These are phyloP conservation scores for Chalciporus chontae DNA, from an alignment of 768 basidiomycete genomes.

Conservation along the genomic window DNA sequence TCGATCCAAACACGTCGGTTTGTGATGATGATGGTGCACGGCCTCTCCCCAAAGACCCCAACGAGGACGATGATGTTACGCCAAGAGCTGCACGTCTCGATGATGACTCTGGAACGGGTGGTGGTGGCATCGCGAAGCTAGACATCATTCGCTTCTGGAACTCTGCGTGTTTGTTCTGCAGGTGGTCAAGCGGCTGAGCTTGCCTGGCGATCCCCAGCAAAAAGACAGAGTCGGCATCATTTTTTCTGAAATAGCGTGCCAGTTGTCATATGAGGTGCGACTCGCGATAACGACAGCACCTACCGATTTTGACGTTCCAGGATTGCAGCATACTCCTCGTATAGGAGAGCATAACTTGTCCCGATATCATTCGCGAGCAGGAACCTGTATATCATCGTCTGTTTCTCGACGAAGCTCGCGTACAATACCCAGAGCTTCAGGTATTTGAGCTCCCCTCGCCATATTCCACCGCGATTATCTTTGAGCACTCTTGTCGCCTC, in stretches of 20 bases:
- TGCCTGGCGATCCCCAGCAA: constrained; percentile 83
- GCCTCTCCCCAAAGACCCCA: constrained; percentile 21
- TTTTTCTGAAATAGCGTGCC: constrained; percentile 49
- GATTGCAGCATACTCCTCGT: constrained; percentile 88
- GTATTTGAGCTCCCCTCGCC: constrained; percentile 80
- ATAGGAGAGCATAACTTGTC: constrained; percentile 71
- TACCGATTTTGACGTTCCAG: constrained; percentile 83
- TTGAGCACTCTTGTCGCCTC: constrained; percentile 86
- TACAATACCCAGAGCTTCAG: constrained; percentile 94
- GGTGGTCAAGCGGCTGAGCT: constrained; percentile 75
- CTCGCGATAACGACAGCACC: constrained; percentile 29
- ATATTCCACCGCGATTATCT: constrained; percentile 67
- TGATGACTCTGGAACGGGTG: constrained; percentile 34
- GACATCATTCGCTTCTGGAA: constrained; percentile 93
- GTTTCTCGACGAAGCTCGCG: constrained; percentile 87
- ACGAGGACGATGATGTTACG: constrained; percentile 36
- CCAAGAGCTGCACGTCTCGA: constrained; percentile 45
- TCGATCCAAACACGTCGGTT: constrained; percentile 29
- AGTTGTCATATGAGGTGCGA: constrained; percentile 23
- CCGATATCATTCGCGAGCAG: constrained; percentile 90
- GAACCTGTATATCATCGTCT: constrained; percentile 85
- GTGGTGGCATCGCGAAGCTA: constrained; percentile 35
- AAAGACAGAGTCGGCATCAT: constrained; percentile 88
- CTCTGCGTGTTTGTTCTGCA: constrained; percentile 73
- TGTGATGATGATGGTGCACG: constrained; percentile 16